Percentiles rank a stretch among this genome's conserved stretches.
phyloP scores from a whole-genome alignment of 139 green algal genomes.

The Pedinophyceae sp. region DNA sequence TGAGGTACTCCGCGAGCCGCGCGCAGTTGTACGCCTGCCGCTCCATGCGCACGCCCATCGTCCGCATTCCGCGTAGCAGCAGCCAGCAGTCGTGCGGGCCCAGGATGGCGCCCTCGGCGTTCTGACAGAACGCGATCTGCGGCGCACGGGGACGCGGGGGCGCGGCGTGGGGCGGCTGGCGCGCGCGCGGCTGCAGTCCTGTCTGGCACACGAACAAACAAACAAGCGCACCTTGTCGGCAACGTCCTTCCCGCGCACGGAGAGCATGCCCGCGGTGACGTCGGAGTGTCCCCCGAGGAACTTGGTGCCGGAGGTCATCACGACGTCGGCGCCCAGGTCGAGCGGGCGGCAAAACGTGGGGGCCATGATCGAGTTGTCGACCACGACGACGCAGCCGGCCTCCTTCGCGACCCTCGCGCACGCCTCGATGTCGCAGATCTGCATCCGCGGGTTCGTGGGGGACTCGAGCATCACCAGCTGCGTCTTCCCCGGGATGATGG shows the following conservation, averaged over 20 bases:
- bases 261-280: slow-evolving; percentile 78
- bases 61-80: slow-evolving; percentile 82
- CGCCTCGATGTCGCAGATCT: slow-evolving; percentile 80
- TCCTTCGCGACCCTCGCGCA: slow-evolving; percentile 49
- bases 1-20: slow-evolving; percentile 63
- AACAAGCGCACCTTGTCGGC: slow-evolving; percentile 21
- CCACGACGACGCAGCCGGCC: slow-evolving; percentile 60
- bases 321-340: slow-evolving; percentile 84
- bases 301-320: slow-evolving; percentile 92
- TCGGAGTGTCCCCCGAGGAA: slow-evolving; percentile 91
- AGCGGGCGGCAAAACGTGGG: slow-evolving; percentile 14
- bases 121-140: slow-evolving; percentile 51
- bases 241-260: slow-evolving; percentile 33
- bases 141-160: no score
- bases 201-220: no score
- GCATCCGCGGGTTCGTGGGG: slow-evolving; percentile 96
- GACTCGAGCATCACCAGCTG: slow-evolving; percentile 90
- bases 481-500: slow-evolving; percentile 44
- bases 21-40: slow-evolving; percentile 42
- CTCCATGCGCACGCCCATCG: slow-evolving; percentile 91
- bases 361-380: slow-evolving; percentile 97
- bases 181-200: no score
- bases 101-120: slow-evolving; percentile 75
- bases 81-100: slow-evolving; percentile 96
- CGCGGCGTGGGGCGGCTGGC: no score